Conservation (phyloP, 257 asterid genomes). For the Lithospermum erythrorhizon region DNA sequence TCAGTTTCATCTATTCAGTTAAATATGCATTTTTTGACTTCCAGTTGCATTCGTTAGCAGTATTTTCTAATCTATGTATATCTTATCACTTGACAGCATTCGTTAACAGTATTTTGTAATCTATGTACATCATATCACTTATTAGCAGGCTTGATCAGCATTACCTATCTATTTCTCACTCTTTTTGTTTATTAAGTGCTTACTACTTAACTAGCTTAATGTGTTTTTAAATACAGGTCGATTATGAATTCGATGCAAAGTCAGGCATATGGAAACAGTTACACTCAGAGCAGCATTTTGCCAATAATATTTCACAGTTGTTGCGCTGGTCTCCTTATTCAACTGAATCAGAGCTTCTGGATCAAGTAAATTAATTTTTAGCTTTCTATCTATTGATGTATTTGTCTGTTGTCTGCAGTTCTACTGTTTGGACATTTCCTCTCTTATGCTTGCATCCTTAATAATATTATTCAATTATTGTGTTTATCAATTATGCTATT, state of each 20-base stretch:
- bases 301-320: constrained; percentile 51
- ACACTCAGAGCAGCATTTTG: constrained; percentile 32
- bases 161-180: too few relatives aligned
- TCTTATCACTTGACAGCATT: too few relatives aligned
- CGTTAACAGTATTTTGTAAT: too few relatives aligned
- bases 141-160: too few relatives aligned
- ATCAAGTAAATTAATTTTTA: constrained; percentile 56
- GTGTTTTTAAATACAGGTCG: constrained; percentile 38
- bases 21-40: too few relatives aligned
- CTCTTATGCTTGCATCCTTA: too few relatives aligned
- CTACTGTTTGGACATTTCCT: not conserved
- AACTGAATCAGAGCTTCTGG: constrained; percentile 60
- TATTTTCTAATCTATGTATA: too few relatives aligned
- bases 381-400: not conserved
- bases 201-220: not conserved
- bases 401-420: not conserved
- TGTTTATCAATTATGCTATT: too few relatives aligned
- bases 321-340: constrained; percentile 77
- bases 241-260: constrained; percentile 41
- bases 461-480: too few relatives aligned
- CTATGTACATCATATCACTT: too few relatives aligned
- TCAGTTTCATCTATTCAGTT: too few relatives aligned
- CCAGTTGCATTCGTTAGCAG: too few relatives aligned
- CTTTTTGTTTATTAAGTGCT: not conserved
- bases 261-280: constrained; percentile 46